These are phyloP conservation scores for Pelargonium nanum DNA, from an alignment of 345 rosid species.

Conservation along the genomic window DNA sequence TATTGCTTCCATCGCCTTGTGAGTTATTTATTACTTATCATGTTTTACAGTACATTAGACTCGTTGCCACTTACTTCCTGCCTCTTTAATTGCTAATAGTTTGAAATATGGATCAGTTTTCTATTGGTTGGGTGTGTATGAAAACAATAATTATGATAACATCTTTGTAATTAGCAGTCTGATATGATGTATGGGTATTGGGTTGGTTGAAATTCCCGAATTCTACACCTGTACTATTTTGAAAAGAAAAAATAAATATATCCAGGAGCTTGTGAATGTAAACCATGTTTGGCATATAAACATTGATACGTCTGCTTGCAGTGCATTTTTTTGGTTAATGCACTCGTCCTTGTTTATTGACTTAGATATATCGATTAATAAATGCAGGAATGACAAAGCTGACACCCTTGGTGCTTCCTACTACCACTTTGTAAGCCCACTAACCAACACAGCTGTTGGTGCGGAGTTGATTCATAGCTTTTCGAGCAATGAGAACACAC, in stretches of 20 bases:
- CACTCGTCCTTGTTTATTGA: neutral
- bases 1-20: conserved; percentile 70
- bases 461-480: conserved; percentile 88
- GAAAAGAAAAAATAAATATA: too few relatives aligned
- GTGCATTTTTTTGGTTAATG: neutral
- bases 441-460: conserved; percentile 80
- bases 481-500: conserved; percentile 65
- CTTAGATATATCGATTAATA: neutral
- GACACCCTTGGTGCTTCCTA: conserved; percentile 72
- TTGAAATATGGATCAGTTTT: too few relatives aligned
- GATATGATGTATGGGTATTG: too few relatives aligned
- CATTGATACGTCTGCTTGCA: neutral
- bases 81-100: too few relatives aligned
- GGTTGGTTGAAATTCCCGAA: too few relatives aligned
- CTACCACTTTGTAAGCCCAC: conserved; percentile 76
- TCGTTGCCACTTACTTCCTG: neutral
- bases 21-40: conserved; percentile 17
- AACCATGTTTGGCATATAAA: too few relatives aligned
- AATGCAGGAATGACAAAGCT: conserved; percentile 72
- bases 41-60: too few relatives aligned
- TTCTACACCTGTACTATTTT: too few relatives aligned
- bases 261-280: too few relatives aligned
- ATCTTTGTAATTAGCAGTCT: too few relatives aligned
- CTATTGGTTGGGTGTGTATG: too few relatives aligned
- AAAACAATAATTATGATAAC: too few relatives aligned